A percentile compares a stretch with the other conserved stretches of the same genome.
Conservation (phyloP, 2,329 filamentous ascomycete genomes). For the Tetracladium maxilliforme region DNA sequence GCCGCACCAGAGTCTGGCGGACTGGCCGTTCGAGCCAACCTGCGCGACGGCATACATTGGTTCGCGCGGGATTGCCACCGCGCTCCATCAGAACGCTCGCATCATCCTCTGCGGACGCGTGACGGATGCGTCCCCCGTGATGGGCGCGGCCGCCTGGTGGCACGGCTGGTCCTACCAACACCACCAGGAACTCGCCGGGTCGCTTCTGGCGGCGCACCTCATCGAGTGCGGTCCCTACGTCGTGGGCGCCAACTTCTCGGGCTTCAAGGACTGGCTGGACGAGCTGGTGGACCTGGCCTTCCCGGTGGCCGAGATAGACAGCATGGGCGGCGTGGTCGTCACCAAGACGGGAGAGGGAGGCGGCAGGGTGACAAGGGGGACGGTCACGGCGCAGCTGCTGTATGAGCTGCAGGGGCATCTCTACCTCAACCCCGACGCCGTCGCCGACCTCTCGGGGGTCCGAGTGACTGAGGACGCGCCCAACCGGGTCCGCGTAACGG, state of each 20-base stretch:
- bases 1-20: too few relatives aligned
- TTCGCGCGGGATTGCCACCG: conserved; percentile 28
- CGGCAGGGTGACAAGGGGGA: conserved; percentile 19
- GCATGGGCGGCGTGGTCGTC: conserved; percentile 23
- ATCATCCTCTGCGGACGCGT: conserved; percentile 33
- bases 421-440: conserved; percentile 21
- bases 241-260: conserved; percentile 38
- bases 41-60: conserved; percentile 1
- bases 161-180: conserved; percentile 31
- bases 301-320: conserved; percentile 27
- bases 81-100: conserved; percentile 24
- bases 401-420: conserved; percentile 23
- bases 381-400: conserved; percentile 20
- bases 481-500: conserved; percentile 9
- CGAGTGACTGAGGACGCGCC: conserved; percentile 9
- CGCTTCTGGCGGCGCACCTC: conserved; percentile 34
- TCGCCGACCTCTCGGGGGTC: conserved; percentile 14
- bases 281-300: conserved; percentile 23
- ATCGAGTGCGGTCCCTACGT: conserved; percentile 40
- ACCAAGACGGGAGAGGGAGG: conserved; percentile 25
- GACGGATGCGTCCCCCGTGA: conserved; percentile 33
- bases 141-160: conserved; percentile 41
- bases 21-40: neutral
- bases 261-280: conserved; percentile 21
- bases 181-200: conserved; percentile 32